phyloP scores from a whole-genome alignment of 2,329 filamentous ascomycete species.

The Aureobasidium vineae region DNA sequence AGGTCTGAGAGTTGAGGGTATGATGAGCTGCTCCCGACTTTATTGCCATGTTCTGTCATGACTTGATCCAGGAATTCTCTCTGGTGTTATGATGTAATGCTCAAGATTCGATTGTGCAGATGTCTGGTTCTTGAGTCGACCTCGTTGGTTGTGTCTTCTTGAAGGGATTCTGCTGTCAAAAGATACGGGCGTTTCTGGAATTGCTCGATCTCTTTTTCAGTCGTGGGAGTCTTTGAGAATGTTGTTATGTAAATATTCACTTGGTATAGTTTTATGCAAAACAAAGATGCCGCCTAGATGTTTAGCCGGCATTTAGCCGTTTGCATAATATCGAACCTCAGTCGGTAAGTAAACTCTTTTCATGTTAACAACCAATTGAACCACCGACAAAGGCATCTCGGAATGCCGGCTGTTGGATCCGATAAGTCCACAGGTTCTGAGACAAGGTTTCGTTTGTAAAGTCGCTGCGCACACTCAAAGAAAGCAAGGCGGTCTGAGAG shows the following conservation, averaged over 20 bases:
- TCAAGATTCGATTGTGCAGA: not conserved
- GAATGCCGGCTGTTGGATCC: not conserved
- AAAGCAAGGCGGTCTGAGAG: not conserved
- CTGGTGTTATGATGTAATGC: not conserved
- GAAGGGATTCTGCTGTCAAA: not conserved
- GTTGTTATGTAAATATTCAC: not conserved
- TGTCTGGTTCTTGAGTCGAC: too few relatives aligned
- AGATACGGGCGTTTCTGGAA: not conserved
- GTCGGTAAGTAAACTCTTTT: not conserved
- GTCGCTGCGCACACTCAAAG: not conserved
- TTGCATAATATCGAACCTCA: not conserved
- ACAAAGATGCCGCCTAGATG: not conserved
- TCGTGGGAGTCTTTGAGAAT: not conserved
- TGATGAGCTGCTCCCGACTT: not conserved
- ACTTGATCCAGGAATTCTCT: not conserved
- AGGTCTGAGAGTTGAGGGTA: constrained; percentile 39
- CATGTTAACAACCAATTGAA: not conserved
- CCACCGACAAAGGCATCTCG: not conserved
- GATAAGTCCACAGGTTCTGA: too few relatives aligned
- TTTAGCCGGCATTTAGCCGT: not conserved
- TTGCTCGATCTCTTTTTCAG: not conserved
- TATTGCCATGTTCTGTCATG: not conserved
- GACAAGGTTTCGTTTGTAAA: not conserved
- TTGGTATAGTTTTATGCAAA: not conserved
- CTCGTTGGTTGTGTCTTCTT: not conserved